Evolutionary conservation across 495 filamentous ascomycete genomes (phyloP), one percentile per base, ranked within the genome.

Genomic region (Cenococcum geophilum): DNA sequence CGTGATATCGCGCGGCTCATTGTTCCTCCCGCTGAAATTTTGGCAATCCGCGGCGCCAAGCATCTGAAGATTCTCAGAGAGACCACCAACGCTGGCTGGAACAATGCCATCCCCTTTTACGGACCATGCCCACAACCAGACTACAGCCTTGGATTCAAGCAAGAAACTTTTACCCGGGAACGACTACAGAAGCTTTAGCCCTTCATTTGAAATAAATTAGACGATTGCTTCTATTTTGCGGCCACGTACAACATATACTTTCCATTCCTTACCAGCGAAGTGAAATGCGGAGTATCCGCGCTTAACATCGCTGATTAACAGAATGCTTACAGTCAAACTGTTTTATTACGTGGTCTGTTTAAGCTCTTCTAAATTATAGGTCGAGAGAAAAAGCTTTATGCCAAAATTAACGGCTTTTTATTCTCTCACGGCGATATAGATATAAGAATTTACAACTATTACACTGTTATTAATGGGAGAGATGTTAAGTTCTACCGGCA

Each of bases 241-340:
- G 67, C 64, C 20, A 69, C 57, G 6, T 64, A 55, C 47, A 21
- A 52, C 8, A 69, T 69, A 52, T 67, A 67, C 43, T 58, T 69
- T 58, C 64, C 64, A 20, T 67, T 69, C 49, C 55, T 67, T 34
- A 57, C 64, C 18, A 20, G 23, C 42, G 60, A 65, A 57, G 64
- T 66, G 6, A 69, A 69, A 40, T 64, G 64, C 40, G 61, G 67
- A 14, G 57, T 42, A 54, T 51, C 23, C 16, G 64, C 12, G 42
- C 67, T 69, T 21, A 61, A 69, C 43, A 35, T 68, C 23, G 66
- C 63, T 23, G 63, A 68, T 59, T 58, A 58, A 59, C 63, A 68
- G 50, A 68, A 68, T 47, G 66, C 63, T 48, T 23, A 68, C 55
- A 36, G 37, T 58, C 53, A 58, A 37, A 49, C 54, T 23, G 21